A percentile compares a stretch with the other conserved stretches of the same genome.
Evolutionary conservation across 78 protist genomes (phyloP).

Genomic region (Emiliania huxleyi): DNA sequence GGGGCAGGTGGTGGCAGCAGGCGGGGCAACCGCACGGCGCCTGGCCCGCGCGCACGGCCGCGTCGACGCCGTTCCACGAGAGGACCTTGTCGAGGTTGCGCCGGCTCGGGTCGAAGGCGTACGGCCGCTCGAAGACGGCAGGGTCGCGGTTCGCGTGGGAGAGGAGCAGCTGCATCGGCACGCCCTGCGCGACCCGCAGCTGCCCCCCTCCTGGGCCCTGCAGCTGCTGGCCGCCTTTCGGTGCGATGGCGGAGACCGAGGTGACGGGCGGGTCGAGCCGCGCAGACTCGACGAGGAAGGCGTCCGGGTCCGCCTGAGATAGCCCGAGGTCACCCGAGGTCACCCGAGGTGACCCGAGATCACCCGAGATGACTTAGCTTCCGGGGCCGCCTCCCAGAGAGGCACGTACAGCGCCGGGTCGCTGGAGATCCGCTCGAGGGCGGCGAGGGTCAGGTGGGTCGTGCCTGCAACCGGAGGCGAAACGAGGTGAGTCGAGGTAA

Average conservation of each 20-base stretch:
- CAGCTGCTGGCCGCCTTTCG: neutral
- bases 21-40: neutral
- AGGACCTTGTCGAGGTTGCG: neutral
- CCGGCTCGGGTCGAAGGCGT: neutral
- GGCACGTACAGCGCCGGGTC: neutral
- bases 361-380: too few relatives aligned
- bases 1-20: too few relatives aligned
- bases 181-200: neutral
- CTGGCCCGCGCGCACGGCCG: neutral
- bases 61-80: neutral
- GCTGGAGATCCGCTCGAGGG: neutral
- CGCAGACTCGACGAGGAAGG: neutral
- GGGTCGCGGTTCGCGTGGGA: neutral
- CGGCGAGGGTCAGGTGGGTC: neutral
- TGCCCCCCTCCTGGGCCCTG: neutral
- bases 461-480: neutral
- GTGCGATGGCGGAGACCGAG: neutral
- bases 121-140: neutral
- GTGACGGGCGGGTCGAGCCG: neutral
- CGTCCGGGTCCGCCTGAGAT: too few relatives aligned
- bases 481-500: neutral
- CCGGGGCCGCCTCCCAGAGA: neutral
- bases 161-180: neutral
- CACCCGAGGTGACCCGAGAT: too few relatives aligned
- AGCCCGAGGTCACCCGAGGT: too few relatives aligned